Evolutionary conservation across 2,329 filamentous ascomycete species (phyloP).

Genomic region (Aspergillus sp.): DNA sequence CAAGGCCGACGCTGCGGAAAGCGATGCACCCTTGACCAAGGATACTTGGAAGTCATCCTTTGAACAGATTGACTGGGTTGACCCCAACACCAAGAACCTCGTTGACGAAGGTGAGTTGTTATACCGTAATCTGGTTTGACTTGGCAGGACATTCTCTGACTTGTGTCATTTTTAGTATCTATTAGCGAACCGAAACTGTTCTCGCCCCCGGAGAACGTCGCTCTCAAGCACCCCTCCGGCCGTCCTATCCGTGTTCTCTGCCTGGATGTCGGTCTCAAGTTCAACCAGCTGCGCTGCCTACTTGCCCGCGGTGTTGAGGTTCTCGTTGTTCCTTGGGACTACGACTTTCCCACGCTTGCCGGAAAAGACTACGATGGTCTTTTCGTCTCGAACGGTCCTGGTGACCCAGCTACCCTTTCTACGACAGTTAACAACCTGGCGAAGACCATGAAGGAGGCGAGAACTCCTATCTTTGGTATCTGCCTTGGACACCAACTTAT

Average conservation of each 20-base stretch:
- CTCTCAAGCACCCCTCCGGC: constrained; percentile 83
- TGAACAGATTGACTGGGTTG: constrained; percentile 80
- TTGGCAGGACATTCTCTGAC: constrained; percentile 16
- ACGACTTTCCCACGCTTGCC: constrained; percentile 76
- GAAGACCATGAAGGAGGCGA: constrained; percentile 72
- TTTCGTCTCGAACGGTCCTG: constrained; percentile 96
- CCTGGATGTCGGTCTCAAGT: constrained; percentile 96
- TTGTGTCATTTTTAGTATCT: constrained; percentile 66
- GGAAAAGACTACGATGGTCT: constrained; percentile 90
- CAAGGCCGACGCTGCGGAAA: constrained; percentile 50
- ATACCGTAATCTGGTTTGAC: neutral
- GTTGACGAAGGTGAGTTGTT: constrained; percentile 80
- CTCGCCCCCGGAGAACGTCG: constrained; percentile 67
- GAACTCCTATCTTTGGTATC: constrained; percentile 91
- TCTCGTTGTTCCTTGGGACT: constrained; percentile 92
- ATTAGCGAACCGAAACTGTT: constrained; percentile 84
- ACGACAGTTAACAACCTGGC: constrained; percentile 76
- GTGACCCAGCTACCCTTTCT: constrained; percentile 85
- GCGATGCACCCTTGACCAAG: constrained; percentile 35
- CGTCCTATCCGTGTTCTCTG: constrained; percentile 84
- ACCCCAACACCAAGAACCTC: constrained; percentile 90
- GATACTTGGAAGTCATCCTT: constrained; percentile 61
- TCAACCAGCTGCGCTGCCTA: constrained; percentile 94
- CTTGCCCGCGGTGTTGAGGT: constrained; percentile 90
- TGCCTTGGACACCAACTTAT: constrained; percentile 94